Conservation (phyloP, 257 asterid genomes). For the Nemophila menziesii region DNA sequence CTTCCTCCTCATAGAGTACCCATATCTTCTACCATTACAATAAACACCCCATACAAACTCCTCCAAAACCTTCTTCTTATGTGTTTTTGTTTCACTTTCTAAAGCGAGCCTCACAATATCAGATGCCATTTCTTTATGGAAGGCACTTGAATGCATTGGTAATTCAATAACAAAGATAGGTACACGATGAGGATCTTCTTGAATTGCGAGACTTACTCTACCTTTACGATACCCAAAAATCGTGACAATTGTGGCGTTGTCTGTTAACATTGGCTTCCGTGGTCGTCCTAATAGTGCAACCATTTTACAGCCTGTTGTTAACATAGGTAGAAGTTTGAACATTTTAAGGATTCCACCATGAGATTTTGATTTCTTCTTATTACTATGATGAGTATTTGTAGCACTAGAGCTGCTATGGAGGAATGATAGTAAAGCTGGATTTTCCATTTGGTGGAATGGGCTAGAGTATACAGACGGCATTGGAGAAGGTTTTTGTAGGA, state of each 20-base stretch:
- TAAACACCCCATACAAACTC: slow-evolving; percentile 90
- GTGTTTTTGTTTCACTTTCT: slow-evolving; percentile 66
- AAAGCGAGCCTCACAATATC: slow-evolving; percentile 61
- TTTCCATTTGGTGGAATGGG: slow-evolving; percentile 46
- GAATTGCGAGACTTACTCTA: slow-evolving; percentile 52
- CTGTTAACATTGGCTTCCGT: slow-evolving; percentile 47
- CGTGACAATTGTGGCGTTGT: slow-evolving; percentile 68
- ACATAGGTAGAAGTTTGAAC: slow-evolving; percentile 94
- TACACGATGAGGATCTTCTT: slow-evolving; percentile 71
- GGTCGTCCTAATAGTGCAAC: slow-evolving; percentile 64
- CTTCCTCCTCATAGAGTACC: slow-evolving; percentile 60
- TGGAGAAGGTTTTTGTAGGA: not conserved
- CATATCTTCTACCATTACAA: slow-evolving; percentile 70
- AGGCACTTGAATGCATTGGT: slow-evolving; percentile 48
- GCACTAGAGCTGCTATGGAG: slow-evolving; percentile 41
- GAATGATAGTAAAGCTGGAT: slow-evolving; percentile 36
- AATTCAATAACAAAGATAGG: slow-evolving; percentile 81
- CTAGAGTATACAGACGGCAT: slow-evolving; percentile 39
- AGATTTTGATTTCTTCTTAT: slow-evolving; percentile 31
- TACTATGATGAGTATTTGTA: slow-evolving; percentile 13
- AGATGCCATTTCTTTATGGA: slow-evolving; percentile 76
- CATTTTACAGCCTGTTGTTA: slow-evolving; percentile 83
- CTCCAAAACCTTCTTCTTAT: slow-evolving; percentile 54
- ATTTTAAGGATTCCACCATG: slow-evolving; percentile 52
- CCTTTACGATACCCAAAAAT: slow-evolving; percentile 76